A percentile compares a stretch with the other conserved stretches of the same genome.
Evolutionary conservation across 139 green algal species (phyloP).

Genomic region (Micractinium conductrix): DNA sequence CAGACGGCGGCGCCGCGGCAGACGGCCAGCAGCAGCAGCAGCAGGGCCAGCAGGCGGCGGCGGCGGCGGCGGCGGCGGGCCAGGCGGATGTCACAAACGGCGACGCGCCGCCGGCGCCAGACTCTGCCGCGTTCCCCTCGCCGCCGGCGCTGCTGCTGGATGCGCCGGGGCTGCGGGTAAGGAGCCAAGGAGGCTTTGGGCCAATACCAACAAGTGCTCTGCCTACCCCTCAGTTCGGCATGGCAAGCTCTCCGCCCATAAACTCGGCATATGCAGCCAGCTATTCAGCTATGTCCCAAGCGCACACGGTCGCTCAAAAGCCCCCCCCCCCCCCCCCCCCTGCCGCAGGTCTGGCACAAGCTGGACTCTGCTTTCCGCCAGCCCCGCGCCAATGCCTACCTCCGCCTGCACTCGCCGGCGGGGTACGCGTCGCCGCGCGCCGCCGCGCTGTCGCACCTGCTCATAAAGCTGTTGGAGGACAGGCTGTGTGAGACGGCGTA

Average conservation of each 20-base stretch:
- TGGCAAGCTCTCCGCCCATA: too few species aligned
- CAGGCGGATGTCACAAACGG: too few species aligned
- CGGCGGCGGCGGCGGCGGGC: background rate
- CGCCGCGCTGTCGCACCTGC: constrained; percentile 68
- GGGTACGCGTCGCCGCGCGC: constrained; percentile 47
- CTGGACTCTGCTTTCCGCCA: constrained; percentile 75
- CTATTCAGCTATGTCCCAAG: too few species aligned
- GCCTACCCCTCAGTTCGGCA: too few species aligned
- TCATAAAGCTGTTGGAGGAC: constrained; percentile 88
- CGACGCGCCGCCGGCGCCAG: background rate
- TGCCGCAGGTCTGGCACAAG: constrained; percentile 96
- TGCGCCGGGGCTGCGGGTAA: constrained; percentile 52
- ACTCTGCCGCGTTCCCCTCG: constrained; percentile 31
- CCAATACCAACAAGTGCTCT: too few species aligned
- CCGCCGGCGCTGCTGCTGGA: constrained; percentile 73
- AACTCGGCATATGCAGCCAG: too few species aligned
- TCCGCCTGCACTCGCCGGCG: constrained; percentile 63
- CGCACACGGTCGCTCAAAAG: too few species aligned
- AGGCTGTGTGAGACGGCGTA: constrained; percentile 89
- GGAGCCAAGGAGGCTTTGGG: too few species aligned
- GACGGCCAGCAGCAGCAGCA: background rate
- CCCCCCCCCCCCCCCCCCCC: too few species aligned
- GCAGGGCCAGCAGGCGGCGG: constrained; percentile 6
- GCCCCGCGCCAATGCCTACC: constrained; percentile 69
- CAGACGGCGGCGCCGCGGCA: too few species aligned